phyloP scores from a whole-genome alignment of 1,284 basidiomycete species.

The Phylloboletellus chloephorus region DNA sequence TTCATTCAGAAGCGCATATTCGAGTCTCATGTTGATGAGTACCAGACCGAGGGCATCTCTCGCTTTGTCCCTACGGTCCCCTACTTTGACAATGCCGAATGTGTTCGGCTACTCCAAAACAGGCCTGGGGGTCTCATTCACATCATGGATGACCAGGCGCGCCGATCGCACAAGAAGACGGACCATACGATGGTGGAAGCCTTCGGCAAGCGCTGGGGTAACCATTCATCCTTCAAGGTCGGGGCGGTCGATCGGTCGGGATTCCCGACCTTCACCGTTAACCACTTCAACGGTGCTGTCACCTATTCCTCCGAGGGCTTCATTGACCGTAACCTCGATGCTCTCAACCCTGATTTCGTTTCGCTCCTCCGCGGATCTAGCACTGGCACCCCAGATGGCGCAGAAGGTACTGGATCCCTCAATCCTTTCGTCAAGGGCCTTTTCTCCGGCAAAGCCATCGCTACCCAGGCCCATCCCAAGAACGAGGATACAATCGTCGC shows the following conservation, averaged over 20 bases:
- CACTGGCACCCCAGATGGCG: slow-evolving; percentile 36
- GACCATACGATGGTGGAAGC: slow-evolving; percentile 94
- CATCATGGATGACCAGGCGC: slow-evolving; percentile 96
- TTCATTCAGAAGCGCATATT: slow-evolving; percentile 81
- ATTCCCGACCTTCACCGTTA: slow-evolving; percentile 84
- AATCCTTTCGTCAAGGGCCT: slow-evolving; percentile 90
- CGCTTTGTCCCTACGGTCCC: slow-evolving; percentile 66
- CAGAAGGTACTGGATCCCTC: slow-evolving; percentile 68
- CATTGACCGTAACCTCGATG: slow-evolving; percentile 85
- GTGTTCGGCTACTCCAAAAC: slow-evolving; percentile 81
- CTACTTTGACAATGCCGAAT: slow-evolving; percentile 92
- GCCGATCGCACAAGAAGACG: slow-evolving; percentile 83
- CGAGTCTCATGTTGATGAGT: slow-evolving; percentile 76
- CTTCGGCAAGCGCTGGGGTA: slow-evolving; percentile 90
- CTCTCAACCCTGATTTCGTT: slow-evolving; percentile 90
- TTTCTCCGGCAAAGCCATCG: slow-evolving; percentile 84
- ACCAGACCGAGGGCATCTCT: slow-evolving; percentile 79
- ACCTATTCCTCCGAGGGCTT: slow-evolving; percentile 90
- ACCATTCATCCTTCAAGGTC: slow-evolving; percentile 86
- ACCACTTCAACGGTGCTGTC: slow-evolving; percentile 87
- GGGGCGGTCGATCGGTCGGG: slow-evolving; percentile 74
- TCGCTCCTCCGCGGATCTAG: slow-evolving; percentile 73
- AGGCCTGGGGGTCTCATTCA: slow-evolving; percentile 89
- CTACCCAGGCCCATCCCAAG: slow-evolving; percentile 84
- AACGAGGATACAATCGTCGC: slow-evolving; percentile 93